Base-by-base conservation (phyloP, 805 yeast species). In the Candida insectorum region DNA sequence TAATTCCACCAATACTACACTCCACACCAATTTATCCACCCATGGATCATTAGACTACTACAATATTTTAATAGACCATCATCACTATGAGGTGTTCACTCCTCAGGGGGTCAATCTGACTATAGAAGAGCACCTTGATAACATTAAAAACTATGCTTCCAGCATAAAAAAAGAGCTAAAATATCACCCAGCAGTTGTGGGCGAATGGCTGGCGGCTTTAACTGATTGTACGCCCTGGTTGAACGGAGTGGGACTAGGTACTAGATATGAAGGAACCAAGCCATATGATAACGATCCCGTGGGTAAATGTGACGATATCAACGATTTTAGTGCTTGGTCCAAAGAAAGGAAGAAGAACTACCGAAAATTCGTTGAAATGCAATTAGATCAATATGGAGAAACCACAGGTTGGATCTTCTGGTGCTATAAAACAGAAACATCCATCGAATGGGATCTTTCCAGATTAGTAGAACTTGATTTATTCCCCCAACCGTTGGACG, bases 161-260 rank as follows among this genome's bases (percentile, higher is more conserved):
- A 39, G 62, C 34, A 49, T 73, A 52, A 13, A 47, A 30, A 22
- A 62, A 24, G 69, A 69, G 32, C 53, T 59, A 24, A 65, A 64
- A 17, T 41, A 46, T 16, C 65, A 61, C 36, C 76, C 76, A 20
- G 73, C 77, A 4, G 65, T 81, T 6, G 74, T 78, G 25, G 89
- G 88, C 2, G 88, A 81, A 54, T 81, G 81, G 77, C 70, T 80
- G 20, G 86, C 79, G n/a, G 87, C 83, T 10, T 62, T 81, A 30
- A 80, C 85, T 1, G 88, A 81, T 51, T 81, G 88, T 54, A 75
- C 85, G 4, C 62, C 59, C 24, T 80, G 84, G 83, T 54, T 81
- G 31, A 81, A 81, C 47, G 87, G 87, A 36, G 77, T 78, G 10
- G 81, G 80, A 2, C 55, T 74, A 14, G 85, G 85, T 11, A 68